These are phyloP conservation scores for Westerdykella aurantiaca DNA, from an alignment of 2,329 filamentous ascomycete genomes.

Conservation along the genomic window DNA sequence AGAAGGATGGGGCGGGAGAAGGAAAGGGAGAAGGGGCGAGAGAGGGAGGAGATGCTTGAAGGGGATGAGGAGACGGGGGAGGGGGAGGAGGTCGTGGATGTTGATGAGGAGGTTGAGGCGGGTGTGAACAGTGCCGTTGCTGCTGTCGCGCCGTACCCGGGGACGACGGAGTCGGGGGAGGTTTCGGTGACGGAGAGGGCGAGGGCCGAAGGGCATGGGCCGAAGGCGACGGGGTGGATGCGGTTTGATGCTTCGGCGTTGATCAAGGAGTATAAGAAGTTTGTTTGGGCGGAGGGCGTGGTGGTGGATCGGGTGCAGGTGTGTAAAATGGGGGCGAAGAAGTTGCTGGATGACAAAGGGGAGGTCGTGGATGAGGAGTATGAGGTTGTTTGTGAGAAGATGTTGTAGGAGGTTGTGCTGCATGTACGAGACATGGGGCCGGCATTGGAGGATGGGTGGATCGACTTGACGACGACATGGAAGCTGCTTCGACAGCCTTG, in stretches of 20 bases:
- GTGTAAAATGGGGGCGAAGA: constrained; percentile 82
- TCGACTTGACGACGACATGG: no score
- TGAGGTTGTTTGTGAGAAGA: constrained; percentile 41
- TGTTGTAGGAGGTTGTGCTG: constrained; percentile 5
- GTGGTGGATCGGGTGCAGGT: constrained; percentile 67
- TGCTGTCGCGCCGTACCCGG: constrained; percentile 6
- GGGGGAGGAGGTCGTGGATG: background rate
- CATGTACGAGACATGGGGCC: no score
- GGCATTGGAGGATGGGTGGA: no score
- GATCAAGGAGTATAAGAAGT: constrained; percentile 55
- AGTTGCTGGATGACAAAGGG: constrained; percentile 46
- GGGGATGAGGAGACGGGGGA: background rate
- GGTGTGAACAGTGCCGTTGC: background rate
- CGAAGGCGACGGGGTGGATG: constrained; percentile 31
- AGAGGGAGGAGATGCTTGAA: constrained; percentile 2
- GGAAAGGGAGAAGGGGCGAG: background rate
- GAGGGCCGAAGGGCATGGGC: constrained; percentile 23
- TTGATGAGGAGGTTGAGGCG: constrained; percentile 3
- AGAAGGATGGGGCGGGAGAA: background rate
- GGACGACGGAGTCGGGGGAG: constrained; percentile 3
- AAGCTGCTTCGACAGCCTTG: no score
- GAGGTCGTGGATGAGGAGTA: constrained; percentile 50
- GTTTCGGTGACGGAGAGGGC: background rate
- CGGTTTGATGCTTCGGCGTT: constrained; percentile 40
- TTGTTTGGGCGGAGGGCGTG: constrained; percentile 65